These are phyloP conservation scores for Simmondsia chinensis DNA, from an alignment of 148 eudicot species.

Conservation along the genomic window DNA sequence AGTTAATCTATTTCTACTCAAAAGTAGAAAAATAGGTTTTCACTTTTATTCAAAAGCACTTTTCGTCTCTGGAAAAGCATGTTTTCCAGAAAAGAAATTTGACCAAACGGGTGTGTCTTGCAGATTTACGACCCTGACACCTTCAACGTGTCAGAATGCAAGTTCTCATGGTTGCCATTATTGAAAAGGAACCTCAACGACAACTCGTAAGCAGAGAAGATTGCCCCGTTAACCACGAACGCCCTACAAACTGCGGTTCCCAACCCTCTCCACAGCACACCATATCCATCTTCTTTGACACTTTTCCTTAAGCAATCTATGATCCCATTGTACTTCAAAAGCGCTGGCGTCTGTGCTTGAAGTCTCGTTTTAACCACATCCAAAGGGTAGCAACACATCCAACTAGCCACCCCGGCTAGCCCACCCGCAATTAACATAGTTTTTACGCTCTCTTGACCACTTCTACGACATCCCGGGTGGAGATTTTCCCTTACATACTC, in stretches of 20 bases:
- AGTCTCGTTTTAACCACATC: slow-evolving; percentile 77
- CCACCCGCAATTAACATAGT: slow-evolving; percentile 92
- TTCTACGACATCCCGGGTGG: slow-evolving; percentile 79
- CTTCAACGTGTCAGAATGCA: slow-evolving; percentile 34
- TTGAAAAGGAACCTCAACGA: slow-evolving; percentile 53
- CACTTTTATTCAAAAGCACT: no score
- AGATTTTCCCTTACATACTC: slow-evolving; percentile 61
- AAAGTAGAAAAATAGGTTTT: no score
- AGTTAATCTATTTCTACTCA: no score
- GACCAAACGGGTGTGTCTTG: no score
- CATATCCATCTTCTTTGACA: slow-evolving; percentile 54
- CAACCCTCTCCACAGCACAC: slow-evolving; percentile 65
- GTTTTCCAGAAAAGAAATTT: no score
- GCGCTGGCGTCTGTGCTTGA: slow-evolving; percentile 46
- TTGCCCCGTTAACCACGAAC: slow-evolving; percentile 81
- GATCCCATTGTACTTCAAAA: slow-evolving; percentile 47
- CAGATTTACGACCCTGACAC: slow-evolving; percentile 14
- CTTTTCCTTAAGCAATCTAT: slow-evolving; percentile 59
- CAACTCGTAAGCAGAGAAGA: slow-evolving; percentile 77
- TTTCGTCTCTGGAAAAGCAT: no score
- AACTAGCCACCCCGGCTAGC: slow-evolving; percentile 80
- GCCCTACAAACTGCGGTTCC: slow-evolving; percentile 80
- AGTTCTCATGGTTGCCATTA: slow-evolving; percentile 14
- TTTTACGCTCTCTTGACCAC: slow-evolving; percentile 49
- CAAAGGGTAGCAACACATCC: slow-evolving; percentile 74